Evolutionary conservation across 2,329 filamentous ascomycete species (phyloP).

Genomic region (Gnomoniopsis smithogilvyi): DNA sequence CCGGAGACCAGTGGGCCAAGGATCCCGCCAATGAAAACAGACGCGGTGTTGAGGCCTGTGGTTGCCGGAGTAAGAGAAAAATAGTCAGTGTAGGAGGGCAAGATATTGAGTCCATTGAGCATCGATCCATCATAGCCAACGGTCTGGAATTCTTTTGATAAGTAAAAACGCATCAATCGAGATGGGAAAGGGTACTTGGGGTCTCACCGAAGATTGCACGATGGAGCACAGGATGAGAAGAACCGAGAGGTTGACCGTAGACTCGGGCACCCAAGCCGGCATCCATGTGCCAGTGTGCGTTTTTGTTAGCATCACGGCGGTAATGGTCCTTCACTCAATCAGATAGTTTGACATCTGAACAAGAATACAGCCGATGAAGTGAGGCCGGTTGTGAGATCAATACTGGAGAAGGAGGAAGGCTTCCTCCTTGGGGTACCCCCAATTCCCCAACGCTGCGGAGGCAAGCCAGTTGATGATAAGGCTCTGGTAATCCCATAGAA

Average conservation of each 20-base stretch:
- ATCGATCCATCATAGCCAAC: slow-evolving; percentile 46
- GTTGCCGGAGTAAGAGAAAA: slow-evolving; percentile 52
- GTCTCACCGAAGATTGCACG: slow-evolving; percentile 38
- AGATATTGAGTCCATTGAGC: slow-evolving; percentile 55
- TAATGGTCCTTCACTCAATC: neutral
- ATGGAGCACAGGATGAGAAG: slow-evolving; percentile 41
- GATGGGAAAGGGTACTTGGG: neutral
- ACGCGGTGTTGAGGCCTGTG: slow-evolving; percentile 51
- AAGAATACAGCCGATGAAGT: no score
- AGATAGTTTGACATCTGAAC: no score
- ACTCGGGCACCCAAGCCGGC: slow-evolving; percentile 43
- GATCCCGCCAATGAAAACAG: slow-evolving; percentile 50
- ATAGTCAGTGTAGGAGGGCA: slow-evolving; percentile 54
- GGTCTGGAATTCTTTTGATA: slow-evolving; percentile 28
- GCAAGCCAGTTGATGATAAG: neutral
- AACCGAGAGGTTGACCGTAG: slow-evolving; percentile 34
- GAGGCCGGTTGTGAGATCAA: neutral
- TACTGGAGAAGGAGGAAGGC: neutral
- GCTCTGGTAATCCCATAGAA: no score
- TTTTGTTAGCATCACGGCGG: slow-evolving; percentile 30
- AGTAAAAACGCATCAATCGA: neutral
- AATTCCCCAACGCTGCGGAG: neutral
- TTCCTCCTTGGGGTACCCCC: neutral
- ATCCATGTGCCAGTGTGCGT: slow-evolving; percentile 42
- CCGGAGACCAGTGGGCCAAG: slow-evolving; percentile 42